Base-by-base conservation (phyloP, 2,329 filamentous ascomycete species). In the Apiospora aurea region DNA sequence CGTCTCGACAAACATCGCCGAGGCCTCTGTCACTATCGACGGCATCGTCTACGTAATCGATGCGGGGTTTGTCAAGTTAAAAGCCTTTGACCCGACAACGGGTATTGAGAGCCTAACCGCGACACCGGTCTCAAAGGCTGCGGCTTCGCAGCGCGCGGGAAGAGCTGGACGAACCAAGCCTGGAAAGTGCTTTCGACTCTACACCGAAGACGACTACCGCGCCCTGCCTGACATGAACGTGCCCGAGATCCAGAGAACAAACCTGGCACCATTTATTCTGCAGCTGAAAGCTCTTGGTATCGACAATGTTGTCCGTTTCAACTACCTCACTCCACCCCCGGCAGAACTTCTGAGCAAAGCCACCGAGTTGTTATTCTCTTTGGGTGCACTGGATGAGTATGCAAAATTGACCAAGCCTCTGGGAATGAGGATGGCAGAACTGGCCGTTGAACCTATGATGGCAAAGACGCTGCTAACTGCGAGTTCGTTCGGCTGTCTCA, bases 401-500 rank as follows among this genome's bases (percentile, higher is more conserved):
- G 95, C 95, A 18, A 97, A 96, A 79, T 89, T 99, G 41, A 98
- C 96, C 2, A 92, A 90, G 76, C 95, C 96, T 0, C 85, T 98
- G n/a, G 96, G 96, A 0, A 87, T 90, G 73, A 89, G 94, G 61
- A 98, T 98, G 95, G 96, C 96, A 0, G 96, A 98, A 80, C 86
- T 99, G 61, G 93, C 95, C 0, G 90, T 98, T 10, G 94, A 97
- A 76, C 96, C 96, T 0, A 98, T 98, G 94, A 96, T 98, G 89
- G 94, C 93, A 8, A 97, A 96, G 82, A 94, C 93, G 0, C 86
- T 98, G 5, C 89, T 98, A 11, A 90, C 91, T 24, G 93, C 95
- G 0, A 84, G 90, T 5, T 86, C 88, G 0, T 97, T 97, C 82
- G 87, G 87, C 49, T 98, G 95, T 76, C 83, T 97, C 16, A 92